Conservation (phyloP, 495 filamentous ascomycete species). For the Cercophora sp. region DNA sequence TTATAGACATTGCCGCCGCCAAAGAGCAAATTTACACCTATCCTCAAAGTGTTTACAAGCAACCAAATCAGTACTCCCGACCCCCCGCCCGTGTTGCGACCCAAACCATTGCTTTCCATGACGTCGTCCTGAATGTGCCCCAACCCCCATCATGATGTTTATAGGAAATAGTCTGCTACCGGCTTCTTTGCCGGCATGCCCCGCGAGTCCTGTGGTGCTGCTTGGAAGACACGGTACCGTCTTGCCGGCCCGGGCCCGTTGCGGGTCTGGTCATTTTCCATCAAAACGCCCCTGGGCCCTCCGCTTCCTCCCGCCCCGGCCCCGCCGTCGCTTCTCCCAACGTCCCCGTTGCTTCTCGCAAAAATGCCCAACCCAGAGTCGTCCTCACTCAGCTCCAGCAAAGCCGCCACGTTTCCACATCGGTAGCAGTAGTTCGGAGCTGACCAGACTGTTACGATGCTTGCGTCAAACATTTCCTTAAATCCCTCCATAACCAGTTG, state of each 20-base stretch:
- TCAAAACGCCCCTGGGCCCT: conserved; percentile 27
- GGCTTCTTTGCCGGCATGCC: conserved; percentile 99
- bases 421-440: conserved; percentile 98
- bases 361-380: conserved; percentile 69
- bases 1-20: no score
- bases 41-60: no score
- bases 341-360: conserved; percentile 75
- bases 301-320: conserved; percentile 14
- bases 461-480: conserved; percentile 96
- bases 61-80: no score
- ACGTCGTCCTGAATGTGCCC: no score
- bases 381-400: conserved; percentile 90
- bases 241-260: conserved; percentile 69
- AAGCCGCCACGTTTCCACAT: conserved; percentile 94
- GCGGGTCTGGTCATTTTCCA: conserved; percentile 40
- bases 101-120: no score
- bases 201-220: conserved; percentile 90
- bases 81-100: no score
- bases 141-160: no score
- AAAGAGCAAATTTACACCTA: no score
- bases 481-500: conserved; percentile 99
- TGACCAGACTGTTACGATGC: conserved; percentile 95
- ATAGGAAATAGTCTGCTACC: conserved; percentile 94
- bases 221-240: conserved; percentile 93
- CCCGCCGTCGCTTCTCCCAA: conserved; percentile 47